Percentiles rank a stretch among this genome's conserved stretches.
Evolutionary conservation across 2,329 filamentous ascomycete genomes (phyloP).

Genomic region (Meredithiella fracta): DNA sequence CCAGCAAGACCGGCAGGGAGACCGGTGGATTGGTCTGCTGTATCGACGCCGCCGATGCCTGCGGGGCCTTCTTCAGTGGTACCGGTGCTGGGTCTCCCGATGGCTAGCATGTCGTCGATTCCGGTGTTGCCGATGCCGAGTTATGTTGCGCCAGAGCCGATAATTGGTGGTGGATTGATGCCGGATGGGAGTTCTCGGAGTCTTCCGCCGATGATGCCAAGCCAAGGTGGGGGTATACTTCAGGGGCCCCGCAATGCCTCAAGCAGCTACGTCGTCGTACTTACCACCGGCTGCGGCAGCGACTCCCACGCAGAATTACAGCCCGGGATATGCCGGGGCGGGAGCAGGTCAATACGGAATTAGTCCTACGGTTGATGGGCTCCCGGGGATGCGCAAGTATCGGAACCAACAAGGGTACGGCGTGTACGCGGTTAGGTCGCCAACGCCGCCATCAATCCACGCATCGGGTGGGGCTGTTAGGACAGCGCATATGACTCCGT

Average conservation of each 20-base stretch:
- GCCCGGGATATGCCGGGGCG: slow-evolving; percentile 27
- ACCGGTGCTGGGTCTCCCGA: too few species aligned
- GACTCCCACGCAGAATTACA: slow-evolving; percentile 38
- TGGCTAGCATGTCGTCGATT: too few species aligned
- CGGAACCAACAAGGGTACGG: background rate
- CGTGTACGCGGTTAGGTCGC: slow-evolving; percentile 27
- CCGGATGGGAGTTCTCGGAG: background rate
- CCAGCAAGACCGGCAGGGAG: too few species aligned
- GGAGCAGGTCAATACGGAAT: slow-evolving; percentile 21
- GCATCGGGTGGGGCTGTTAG: slow-evolving; percentile 5
- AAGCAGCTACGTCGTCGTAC: background rate
- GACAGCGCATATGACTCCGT: background rate
- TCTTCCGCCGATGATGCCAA: background rate
- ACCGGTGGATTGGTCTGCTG: too few species aligned
- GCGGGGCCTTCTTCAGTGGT: background rate
- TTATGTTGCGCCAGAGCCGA: too few species aligned
- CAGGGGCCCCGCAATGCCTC: background rate
- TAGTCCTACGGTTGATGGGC: slow-evolving; percentile 14
- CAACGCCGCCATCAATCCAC: slow-evolving; percentile 21
- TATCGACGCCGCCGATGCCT: background rate
- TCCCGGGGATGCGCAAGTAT: background rate
- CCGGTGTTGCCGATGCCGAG: too few species aligned
- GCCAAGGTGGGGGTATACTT: too few species aligned
- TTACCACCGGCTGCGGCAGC: slow-evolving; percentile 1
- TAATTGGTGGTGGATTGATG: too few species aligned